Conservation (phyloP, 2,329 filamentous ascomycete species). For the Aspergillus sp. region DNA sequence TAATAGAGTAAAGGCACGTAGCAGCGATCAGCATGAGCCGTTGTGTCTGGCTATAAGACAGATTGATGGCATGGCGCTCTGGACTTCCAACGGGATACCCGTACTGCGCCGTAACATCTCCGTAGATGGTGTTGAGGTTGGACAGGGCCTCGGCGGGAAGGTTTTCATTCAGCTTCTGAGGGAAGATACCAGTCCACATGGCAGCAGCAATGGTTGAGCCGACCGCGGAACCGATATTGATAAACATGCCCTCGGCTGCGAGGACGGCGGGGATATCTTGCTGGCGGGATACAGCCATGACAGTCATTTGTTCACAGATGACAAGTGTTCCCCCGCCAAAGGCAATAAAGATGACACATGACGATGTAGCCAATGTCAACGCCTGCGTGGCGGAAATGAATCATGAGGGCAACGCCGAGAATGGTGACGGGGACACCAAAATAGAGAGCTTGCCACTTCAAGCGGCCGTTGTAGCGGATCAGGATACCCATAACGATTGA, state of each 20-base stretch:
- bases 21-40: conserved; percentile 40
- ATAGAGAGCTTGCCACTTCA: conserved; percentile 57
- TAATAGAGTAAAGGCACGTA: conserved; percentile 32
- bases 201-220: conserved; percentile 36
- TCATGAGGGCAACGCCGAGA: conserved; percentile 60
- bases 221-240: conserved; percentile 41
- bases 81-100: conserved; percentile 36
- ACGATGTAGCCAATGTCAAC: conserved; percentile 56
- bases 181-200: conserved; percentile 66
- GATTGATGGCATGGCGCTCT: conserved; percentile 39
- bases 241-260: conserved; percentile 40
- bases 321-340: conserved; percentile 59
- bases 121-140: conserved; percentile 28
- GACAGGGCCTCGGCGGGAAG: conserved; percentile 42
- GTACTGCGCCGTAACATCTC: conserved; percentile 29
- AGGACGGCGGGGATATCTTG: conserved; percentile 56
- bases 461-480: conserved; percentile 55
- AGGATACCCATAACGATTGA: conserved; percentile 54
- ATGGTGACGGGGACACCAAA: conserved; percentile 58
- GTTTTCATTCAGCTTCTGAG: conserved; percentile 20
- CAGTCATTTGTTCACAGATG: conserved; percentile 61
- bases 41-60: conserved; percentile 43
- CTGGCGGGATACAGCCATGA: conserved; percentile 61
- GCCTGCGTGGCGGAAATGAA: conserved; percentile 58
- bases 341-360: conserved; percentile 62